phyloP scores from a whole-genome alignment of 2,329 filamentous ascomycete genomes.

The Massarina eburnea region DNA sequence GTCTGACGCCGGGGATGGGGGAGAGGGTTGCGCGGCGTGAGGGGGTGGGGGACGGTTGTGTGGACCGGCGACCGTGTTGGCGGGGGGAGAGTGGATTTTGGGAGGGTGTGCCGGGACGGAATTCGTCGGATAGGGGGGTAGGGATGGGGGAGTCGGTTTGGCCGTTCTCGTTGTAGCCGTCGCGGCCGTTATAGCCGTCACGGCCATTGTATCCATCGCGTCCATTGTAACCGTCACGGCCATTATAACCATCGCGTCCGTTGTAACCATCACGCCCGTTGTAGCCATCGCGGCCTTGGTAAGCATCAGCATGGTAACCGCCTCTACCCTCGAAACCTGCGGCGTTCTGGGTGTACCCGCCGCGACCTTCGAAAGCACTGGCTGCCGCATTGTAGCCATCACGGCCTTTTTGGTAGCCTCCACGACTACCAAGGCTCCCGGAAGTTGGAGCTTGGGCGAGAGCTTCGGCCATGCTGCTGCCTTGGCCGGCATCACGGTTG shows the following conservation, averaged over 20 bases:
- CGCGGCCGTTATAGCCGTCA: constrained; percentile 34
- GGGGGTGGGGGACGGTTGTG: constrained; percentile 26
- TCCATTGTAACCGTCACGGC: constrained; percentile 26
- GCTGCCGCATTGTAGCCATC: constrained; percentile 22
- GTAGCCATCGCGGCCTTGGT: constrained; percentile 35
- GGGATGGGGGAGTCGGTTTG: constrained; percentile 36
- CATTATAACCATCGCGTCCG: constrained; percentile 35
- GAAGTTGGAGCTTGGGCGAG: constrained; percentile 20
- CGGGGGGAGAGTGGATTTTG: constrained; percentile 34
- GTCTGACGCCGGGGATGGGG: constrained; percentile 38
- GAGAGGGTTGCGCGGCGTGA: constrained; percentile 41
- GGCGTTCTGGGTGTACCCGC: constrained; percentile 26
- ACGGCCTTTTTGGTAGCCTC: constrained; percentile 6
- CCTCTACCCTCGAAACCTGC: constrained; percentile 29
- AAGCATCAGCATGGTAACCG: constrained; percentile 31
- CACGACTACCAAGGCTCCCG: constrained; percentile 15
- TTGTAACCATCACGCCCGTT: constrained; percentile 39
- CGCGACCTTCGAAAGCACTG: constrained; percentile 25
- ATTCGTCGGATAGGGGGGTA: constrained; percentile 34
- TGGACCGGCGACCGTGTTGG: constrained; percentile 21
- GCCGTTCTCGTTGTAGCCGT: constrained; percentile 24
- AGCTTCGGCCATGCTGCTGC: constrained; percentile 21
- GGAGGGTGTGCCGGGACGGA: constrained; percentile 34
- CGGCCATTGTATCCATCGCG: constrained; percentile 37
- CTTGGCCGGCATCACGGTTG: constrained; percentile 22